These are phyloP conservation scores for Ascochyta rabiei DNA, from an alignment of 2,329 filamentous ascomycete species.

Conservation along the genomic window DNA sequence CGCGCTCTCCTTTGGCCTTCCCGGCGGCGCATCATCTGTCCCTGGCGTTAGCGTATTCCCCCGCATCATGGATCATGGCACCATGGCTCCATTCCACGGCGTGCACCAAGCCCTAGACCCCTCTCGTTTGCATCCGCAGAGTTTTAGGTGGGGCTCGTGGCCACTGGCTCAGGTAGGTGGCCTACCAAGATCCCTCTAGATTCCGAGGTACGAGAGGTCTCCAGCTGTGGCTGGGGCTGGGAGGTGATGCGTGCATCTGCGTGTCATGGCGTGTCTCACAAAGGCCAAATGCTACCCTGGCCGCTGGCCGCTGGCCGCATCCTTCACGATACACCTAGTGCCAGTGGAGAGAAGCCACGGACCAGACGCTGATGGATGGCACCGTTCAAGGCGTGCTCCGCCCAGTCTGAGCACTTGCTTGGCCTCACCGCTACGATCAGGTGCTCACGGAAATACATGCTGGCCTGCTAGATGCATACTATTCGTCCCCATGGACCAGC, in stretches of 20 bases:
- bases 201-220: constrained; percentile 12
- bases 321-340: constrained; percentile 5
- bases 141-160: constrained; percentile 25
- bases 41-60: constrained; percentile 30
- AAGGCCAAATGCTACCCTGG: constrained; percentile 1
- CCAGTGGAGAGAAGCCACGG: constrained; percentile 5
- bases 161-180: constrained; percentile 11
- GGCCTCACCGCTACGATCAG: constrained; percentile 26
- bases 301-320: background rate
- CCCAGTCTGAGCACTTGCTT: constrained; percentile 23
- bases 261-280: constrained; percentile 8
- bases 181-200: constrained; percentile 15
- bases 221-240: constrained; percentile 1
- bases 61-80: constrained; percentile 22
- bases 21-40: constrained; percentile 18
- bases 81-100: background rate
- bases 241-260: constrained; percentile 1
- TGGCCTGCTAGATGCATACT: constrained; percentile 39
- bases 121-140: constrained; percentile 24
- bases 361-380: constrained; percentile 20
- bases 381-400: constrained; percentile 29
- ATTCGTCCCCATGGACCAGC: constrained; percentile 38
- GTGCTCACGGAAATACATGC: constrained; percentile 26
- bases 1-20: constrained; percentile 11
- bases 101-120: constrained; percentile 17